A percentile compares a stretch with the other conserved stretches of the same genome.
Conservation (phyloP, 768 basidiomycete species). For the Mycena latifolia region DNA sequence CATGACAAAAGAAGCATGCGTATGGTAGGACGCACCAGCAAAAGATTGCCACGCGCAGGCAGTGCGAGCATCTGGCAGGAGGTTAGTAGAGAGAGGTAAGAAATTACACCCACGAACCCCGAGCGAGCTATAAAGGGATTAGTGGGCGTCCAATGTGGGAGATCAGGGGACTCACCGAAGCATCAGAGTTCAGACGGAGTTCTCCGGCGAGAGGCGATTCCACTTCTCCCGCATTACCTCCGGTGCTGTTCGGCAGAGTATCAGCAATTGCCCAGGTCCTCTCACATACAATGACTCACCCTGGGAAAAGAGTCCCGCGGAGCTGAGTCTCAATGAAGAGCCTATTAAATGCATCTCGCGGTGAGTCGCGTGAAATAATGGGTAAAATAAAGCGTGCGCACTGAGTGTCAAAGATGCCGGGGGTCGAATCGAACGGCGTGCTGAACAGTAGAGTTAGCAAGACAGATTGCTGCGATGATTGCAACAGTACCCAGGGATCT, state of each 20-base stretch:
- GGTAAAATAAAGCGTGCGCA: background rate
- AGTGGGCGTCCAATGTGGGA: too few relatives aligned
- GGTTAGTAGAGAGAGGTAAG: conserved; percentile 41
- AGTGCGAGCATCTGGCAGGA: conserved; percentile 45
- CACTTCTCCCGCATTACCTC: conserved; percentile 38
- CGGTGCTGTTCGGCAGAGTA: conserved; percentile 37
- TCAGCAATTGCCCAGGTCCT: conserved; percentile 37
- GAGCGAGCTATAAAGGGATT: conserved; percentile 38
- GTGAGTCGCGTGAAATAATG: too few relatives aligned
- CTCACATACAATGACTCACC: conserved; percentile 33
- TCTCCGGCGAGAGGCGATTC: conserved; percentile 34
- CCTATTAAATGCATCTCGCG: too few relatives aligned
- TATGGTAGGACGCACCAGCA: conserved; percentile 36
- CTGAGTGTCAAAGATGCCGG: conserved; percentile 46
- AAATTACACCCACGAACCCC: conserved; percentile 24
- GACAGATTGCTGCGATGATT: too few relatives aligned
- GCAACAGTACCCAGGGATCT: too few relatives aligned
- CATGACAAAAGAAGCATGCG: background rate
- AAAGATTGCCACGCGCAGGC: conserved; percentile 53
- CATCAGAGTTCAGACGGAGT: conserved; percentile 37
- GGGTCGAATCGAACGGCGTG: conserved; percentile 51
- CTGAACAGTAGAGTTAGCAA: background rate
- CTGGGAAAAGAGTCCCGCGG: conserved; percentile 41
- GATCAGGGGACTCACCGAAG: conserved; percentile 12
- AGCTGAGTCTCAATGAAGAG: conserved; percentile 49